Evolutionary conservation across 2,329 filamentous ascomycete genomes (phyloP), one percentile per base, ranked within the genome.

Genomic region (Trichoderma atrobrunneum): DNA sequence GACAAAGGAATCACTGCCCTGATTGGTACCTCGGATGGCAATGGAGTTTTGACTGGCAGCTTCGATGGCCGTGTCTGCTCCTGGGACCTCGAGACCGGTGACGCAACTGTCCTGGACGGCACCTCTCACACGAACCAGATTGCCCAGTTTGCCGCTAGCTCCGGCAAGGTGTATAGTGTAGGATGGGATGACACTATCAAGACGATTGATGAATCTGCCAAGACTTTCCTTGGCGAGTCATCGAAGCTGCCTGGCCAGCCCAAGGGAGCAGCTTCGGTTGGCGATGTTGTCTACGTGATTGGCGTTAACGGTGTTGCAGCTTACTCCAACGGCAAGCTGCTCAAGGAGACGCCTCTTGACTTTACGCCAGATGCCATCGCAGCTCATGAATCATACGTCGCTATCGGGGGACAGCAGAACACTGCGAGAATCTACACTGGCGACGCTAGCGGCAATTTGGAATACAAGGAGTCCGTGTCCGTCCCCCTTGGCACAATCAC

Each of bases 161-260:
- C 85, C 2, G 88, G 90, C 39, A 87, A 90, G 75, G 89, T 94
- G n/a, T 95, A 93, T 83, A 95, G 91, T 78, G 92, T 95, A 68
- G 95, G 91, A 74, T 99, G 95, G 96, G 96, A 99, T 79, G 96
- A 99, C 80, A 94, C 91, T 1, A 85, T 98, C 43, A 91, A 94
- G 74, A 91, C 89, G 57, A 87, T 97, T 43, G 94, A 97, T 75
- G 87, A 92, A 72, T 87, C 90, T 1, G 89, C 91, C 67, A 91
- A 90, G 77, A 93, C 91, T 0, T 98, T 97, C 80, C 87, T 91
- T 7, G 93, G 92, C 70, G 86, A 87, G 64, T 85, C 89, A 1
- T 83, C 87, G 36, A 91, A 92, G 78, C 87, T 97, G 24, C 86
- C 89, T 3, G 91, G 91, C 21, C 96, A 98, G 78, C 96, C 96